phyloP scores from a whole-genome alignment of 306 rosid species.

The Quercus aquifolioides region DNA sequence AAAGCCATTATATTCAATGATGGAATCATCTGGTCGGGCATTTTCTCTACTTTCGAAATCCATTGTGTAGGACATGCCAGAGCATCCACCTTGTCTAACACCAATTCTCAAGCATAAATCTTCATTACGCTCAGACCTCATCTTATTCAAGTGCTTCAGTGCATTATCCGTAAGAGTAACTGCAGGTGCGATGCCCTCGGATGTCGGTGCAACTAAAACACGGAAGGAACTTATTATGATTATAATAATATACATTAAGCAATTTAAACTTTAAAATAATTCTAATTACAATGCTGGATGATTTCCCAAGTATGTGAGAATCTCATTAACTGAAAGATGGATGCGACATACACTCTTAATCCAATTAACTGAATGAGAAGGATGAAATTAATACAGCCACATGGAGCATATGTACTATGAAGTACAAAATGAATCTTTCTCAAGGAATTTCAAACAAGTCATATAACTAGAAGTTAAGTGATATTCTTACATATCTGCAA shows the following conservation, averaged over 20 bases:
- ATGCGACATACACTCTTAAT: background rate
- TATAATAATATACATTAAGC: background rate
- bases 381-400: too few species aligned
- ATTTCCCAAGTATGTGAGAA: background rate
- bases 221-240: background rate
- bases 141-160: slow-evolving; percentile 85
- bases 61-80: slow-evolving; percentile 97
- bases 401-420: background rate
- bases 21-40: slow-evolving; percentile 74
- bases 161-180: slow-evolving; percentile 62
- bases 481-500: background rate
- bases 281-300: background rate
- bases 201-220: slow-evolving; percentile 40
- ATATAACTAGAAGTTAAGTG: background rate
- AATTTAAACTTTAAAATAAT: background rate
- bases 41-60: slow-evolving; percentile 77
- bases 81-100: slow-evolving; percentile 97
- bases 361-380: background rate
- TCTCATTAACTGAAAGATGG: background rate
- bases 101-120: slow-evolving; percentile 90
- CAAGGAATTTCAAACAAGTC: background rate
- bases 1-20: slow-evolving; percentile 80
- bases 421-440: background rate
- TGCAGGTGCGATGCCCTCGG: slow-evolving; percentile 46
- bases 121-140: slow-evolving; percentile 75